phyloP scores from a whole-genome alignment of 495 filamentous ascomycete genomes.

The Bacidia gigantensis region DNA sequence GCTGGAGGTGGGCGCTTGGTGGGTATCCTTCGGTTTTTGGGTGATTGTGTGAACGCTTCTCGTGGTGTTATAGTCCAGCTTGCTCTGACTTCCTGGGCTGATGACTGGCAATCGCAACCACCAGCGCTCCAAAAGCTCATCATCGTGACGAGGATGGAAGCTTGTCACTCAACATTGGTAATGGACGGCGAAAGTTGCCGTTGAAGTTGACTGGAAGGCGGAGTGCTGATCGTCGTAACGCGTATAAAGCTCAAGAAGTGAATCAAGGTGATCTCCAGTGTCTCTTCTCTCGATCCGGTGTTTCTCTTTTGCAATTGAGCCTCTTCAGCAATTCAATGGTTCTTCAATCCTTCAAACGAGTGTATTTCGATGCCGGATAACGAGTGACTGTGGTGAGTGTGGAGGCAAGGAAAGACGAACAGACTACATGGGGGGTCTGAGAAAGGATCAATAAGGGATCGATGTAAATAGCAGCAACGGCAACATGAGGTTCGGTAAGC shows the following conservation, averaged over 20 bases:
- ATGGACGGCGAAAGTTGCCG: neutral
- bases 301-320: neutral
- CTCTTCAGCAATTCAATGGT: neutral
- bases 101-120: neutral
- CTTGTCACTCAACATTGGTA: neutral
- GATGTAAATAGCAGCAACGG: neutral
- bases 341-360: neutral
- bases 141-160: neutral
- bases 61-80: neutral
- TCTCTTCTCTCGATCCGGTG: neutral
- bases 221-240: neutral
- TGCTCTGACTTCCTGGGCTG: neutral
- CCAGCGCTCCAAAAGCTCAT: neutral
- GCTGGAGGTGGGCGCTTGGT: neutral
- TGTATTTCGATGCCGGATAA: neutral
- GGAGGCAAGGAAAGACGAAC: neutral
- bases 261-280: neutral
- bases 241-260: neutral
- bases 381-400: neutral
- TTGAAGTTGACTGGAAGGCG: neutral
- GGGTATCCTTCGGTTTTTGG: neutral
- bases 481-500: neutral
- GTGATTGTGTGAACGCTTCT: neutral
- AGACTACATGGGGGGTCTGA: neutral
- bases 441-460: neutral